phyloP scores from a whole-genome alignment of 2,329 filamentous ascomycete species.

The Clonostachys sp. region DNA sequence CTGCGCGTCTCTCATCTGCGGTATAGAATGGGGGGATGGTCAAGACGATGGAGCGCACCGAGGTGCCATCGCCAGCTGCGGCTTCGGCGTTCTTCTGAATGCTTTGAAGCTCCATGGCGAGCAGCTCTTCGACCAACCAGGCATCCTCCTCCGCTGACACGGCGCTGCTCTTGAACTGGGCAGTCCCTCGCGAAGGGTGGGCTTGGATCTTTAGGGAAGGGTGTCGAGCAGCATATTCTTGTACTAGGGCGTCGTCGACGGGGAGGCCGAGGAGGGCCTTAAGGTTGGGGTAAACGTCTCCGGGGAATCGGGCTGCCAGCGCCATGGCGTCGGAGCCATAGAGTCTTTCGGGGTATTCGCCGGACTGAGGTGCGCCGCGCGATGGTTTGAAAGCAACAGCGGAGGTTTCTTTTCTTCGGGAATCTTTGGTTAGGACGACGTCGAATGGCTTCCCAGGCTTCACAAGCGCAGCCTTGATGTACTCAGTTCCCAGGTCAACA shows the following conservation, averaged over 20 bases:
- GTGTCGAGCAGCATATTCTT: conserved; percentile 70
- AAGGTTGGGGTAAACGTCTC: conserved; percentile 91
- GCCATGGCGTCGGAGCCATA: conserved; percentile 92
- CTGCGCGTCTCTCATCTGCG: conserved; percentile 79
- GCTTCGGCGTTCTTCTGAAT: conserved; percentile 83
- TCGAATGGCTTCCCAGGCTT: conserved; percentile 97
- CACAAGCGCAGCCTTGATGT: conserved; percentile 92
- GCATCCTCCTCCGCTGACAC: conserved; percentile 58
- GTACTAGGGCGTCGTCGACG: conserved; percentile 54
- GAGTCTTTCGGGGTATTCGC: conserved; percentile 76
- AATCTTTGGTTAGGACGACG: conserved; percentile 96
- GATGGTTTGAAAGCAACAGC: conserved; percentile 91
- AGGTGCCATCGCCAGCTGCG: conserved; percentile 70
- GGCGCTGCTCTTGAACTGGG: conserved; percentile 74
- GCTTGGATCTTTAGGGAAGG: conserved; percentile 70
- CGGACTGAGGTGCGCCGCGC: conserved; percentile 47
- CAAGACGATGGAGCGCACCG: conserved; percentile 78
- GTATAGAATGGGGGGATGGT: conserved; percentile 91
- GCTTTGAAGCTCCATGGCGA: conserved; percentile 95
- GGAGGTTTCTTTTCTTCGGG: conserved; percentile 88
- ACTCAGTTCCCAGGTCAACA: conserved; percentile 91
- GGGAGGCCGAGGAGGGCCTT: conserved; percentile 83
- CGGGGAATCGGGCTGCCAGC: conserved; percentile 79
- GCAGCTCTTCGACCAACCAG: conserved; percentile 83
- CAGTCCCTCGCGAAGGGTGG: conserved; percentile 59